Base-by-base conservation (phyloP, 2,329 filamentous ascomycete species). In the Colletotrichum musicola region DNA sequence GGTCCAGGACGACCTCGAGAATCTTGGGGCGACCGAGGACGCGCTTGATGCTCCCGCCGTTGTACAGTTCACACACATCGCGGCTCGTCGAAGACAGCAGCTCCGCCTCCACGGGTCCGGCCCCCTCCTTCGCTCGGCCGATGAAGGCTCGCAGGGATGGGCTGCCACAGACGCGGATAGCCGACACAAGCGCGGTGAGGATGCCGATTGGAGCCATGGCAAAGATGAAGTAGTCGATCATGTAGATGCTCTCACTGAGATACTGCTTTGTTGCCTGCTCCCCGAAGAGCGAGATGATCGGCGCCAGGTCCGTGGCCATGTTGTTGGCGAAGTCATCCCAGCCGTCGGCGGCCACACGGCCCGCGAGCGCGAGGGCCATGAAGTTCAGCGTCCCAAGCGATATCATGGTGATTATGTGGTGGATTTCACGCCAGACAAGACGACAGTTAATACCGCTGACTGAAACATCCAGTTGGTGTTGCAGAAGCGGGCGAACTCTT, bases 241-340 rank as follows among this genome's bases (percentile, higher is more conserved):
- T 42, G 53, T 18, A 42, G 0, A 18, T 44, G 5, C 53, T 56
- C 35, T 56, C 53, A 7, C 53, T 56, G 1, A 56, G 35, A 10
- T 27, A 56, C 35, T 56, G 35, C 35, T 56, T 56, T 18, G 53
- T 56, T 18, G 35, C 35, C 9, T 40, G 35, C 53, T 56, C 53
- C 0, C 53, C 53, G 1, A 56, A 56, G 0, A 56, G 14, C 1
- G 53, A 30, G 6, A 56, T 10, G 20, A 56, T n/a, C 0, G 53
- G 53, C 0, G 27, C 53, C 0, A 56, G 35, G 9, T 44, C 53
- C 2, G 53, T 56, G 18, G 38, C 35, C 0, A 56, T 3, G 14
- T 56, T 7, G 14, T 44, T 56, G 2, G 53, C 35, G 20, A 56
- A 56, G 9, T 56, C 53, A 6, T 42, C 40, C 40, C 40, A 42